Conservation (phyloP, 352 stramenopile genomes). For the Phytopythium sindhum region DNA sequence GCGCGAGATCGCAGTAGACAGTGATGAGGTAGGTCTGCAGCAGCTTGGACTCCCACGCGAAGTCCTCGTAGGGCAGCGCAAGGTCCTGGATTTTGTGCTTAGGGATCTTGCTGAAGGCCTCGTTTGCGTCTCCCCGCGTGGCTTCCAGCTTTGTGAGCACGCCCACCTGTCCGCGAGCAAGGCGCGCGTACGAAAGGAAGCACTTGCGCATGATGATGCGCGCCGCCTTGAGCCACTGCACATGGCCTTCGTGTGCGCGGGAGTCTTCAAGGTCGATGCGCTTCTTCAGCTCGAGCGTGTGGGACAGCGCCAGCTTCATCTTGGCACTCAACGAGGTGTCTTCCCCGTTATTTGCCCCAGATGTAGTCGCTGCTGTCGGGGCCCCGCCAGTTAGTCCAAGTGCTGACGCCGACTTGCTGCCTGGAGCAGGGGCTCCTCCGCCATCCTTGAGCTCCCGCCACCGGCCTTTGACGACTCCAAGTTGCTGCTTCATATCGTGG, state of each 20-base stretch:
- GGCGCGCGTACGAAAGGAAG: conserved; percentile 63
- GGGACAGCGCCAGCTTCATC: conserved; percentile 68
- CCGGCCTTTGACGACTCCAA: conserved; percentile 48
- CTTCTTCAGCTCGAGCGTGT: conserved; percentile 73
- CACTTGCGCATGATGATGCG: conserved; percentile 79
- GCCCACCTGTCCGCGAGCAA: conserved; percentile 61
- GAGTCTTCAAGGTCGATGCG: conserved; percentile 53
- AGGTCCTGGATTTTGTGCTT: conserved; percentile 49
- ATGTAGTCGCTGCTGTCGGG: background rate
- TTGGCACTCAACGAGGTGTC: conserved; percentile 39
- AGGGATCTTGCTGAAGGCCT: conserved; percentile 51
- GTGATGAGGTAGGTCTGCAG: conserved; percentile 68
- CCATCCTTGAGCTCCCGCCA: conserved; percentile 58
- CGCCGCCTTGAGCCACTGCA: conserved; percentile 63
- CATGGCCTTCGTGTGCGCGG: conserved; percentile 58
- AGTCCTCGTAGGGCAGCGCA: conserved; percentile 57
- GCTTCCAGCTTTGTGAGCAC: conserved; percentile 51
- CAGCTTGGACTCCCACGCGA: conserved; percentile 66
- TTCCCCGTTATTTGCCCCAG: conserved; percentile 7
- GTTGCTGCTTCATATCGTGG: conserved; percentile 50
- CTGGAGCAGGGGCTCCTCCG: background rate
- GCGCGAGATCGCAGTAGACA: conserved; percentile 66
- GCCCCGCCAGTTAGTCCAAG: background rate
- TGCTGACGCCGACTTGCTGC: conserved; percentile 1
- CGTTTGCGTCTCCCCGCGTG: conserved; percentile 44